These are phyloP conservation scores for Hanseniaspora vineae DNA, from an alignment of 805 yeast genomes.

Conservation along the genomic window DNA sequence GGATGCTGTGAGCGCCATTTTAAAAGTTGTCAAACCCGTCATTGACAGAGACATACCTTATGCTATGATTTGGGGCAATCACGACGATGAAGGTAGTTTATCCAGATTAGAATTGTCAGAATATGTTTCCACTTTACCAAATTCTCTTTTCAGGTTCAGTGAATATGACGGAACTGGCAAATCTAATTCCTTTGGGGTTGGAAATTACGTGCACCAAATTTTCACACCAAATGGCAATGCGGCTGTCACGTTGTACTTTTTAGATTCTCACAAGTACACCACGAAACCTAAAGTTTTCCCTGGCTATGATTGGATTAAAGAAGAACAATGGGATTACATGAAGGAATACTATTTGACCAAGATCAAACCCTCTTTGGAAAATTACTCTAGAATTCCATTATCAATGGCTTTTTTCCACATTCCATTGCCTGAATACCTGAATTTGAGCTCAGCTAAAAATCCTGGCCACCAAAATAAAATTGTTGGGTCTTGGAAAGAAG, in stretches of 20 bases:
- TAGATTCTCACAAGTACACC: constrained; percentile 77
- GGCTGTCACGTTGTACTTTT: constrained; percentile 51
- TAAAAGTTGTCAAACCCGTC: constrained; percentile 64
- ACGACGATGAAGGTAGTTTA: constrained; percentile 79
- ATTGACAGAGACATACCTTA: constrained; percentile 61
- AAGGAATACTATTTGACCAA: constrained; percentile 24
- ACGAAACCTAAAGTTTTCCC: constrained; percentile 50
- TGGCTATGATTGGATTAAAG: constrained; percentile 81
- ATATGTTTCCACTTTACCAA: constrained; percentile 48
- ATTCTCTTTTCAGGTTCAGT: constrained; percentile 47
- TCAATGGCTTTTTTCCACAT: constrained; percentile 92
- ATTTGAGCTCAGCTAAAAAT: constrained; percentile 24
- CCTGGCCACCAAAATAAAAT: constrained; percentile 20
- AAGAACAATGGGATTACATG: constrained; percentile 50
- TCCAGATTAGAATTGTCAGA: constrained; percentile 47
- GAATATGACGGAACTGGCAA: constrained; percentile 33
- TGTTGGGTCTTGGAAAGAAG: constrained; percentile 62
- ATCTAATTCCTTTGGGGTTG: constrained; percentile 58
- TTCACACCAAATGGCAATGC: constrained; percentile 29
- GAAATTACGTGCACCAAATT: constrained; percentile 58
- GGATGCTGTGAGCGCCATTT: constrained; percentile 71
- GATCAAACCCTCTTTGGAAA: constrained; percentile 22
- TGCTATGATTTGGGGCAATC: constrained; percentile 84
- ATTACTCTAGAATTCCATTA: constrained; percentile 25
- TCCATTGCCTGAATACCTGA: constrained; percentile 75